Evolutionary conservation across 148 eudicot genomes (phyloP).

Genomic region (Fagopyrum esculentum): DNA sequence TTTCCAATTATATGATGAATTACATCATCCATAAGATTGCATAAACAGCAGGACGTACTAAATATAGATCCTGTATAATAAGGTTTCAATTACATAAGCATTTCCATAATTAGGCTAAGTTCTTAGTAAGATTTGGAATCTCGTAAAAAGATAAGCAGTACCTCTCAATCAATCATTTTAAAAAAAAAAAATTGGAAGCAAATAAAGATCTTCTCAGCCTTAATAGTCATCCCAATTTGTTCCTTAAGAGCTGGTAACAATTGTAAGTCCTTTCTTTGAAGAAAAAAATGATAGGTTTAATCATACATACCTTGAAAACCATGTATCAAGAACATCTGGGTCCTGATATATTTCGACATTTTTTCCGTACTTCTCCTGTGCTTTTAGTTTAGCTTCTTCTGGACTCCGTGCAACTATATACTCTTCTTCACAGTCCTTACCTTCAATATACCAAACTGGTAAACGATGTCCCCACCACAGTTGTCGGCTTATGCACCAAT

Average conservation of each 20-base stretch:
- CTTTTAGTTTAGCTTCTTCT: conserved; percentile 75
- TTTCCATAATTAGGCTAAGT: neutral
- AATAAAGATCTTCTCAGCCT: neutral
- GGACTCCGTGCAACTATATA: conserved; percentile 81
- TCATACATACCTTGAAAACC: conserved; percentile 86
- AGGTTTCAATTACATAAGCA: neutral
- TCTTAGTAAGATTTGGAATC: neutral
- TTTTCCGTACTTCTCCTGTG: conserved; percentile 72
- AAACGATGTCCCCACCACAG: conserved; percentile 99
- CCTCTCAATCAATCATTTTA: no score
- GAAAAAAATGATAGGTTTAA: neutral
- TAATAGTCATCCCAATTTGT: neutral
- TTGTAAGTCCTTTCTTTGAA: neutral
- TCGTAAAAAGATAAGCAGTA: neutral
- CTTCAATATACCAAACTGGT: conserved; percentile 96
- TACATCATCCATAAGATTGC: neutral
- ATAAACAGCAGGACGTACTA: neutral
- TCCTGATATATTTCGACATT: conserved; percentile 87
- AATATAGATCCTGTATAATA: neutral
- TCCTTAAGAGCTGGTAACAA: neutral
- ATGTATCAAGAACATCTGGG: conserved; percentile 97
- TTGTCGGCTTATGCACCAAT: conserved; percentile 99
- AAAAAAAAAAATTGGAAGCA: no score
- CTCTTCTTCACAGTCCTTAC: conserved; percentile 83
- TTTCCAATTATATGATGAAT: neutral